A percentile compares a stretch with the other conserved stretches of the same genome.
These are phyloP conservation scores for Phialemonium atrogriseum DNA, from an alignment of 2,329 filamentous ascomycete genomes.

Conservation along the genomic window DNA sequence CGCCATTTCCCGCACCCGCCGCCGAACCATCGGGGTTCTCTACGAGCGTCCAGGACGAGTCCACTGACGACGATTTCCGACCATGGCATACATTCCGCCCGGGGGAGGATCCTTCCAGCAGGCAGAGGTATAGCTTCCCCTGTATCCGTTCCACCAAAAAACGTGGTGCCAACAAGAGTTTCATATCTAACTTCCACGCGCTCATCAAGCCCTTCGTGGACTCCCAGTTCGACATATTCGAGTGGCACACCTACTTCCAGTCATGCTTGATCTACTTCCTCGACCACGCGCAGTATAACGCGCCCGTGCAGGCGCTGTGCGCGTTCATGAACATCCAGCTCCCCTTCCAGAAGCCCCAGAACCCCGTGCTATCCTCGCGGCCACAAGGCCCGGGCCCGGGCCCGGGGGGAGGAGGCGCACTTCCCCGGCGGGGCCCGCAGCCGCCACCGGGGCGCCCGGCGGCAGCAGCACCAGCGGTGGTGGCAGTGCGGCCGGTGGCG, in stretches of 20 bases:
- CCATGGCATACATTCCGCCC: constrained; percentile 20
- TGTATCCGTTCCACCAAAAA: not conserved
- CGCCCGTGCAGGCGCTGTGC: constrained; percentile 76
- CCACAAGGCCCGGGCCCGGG: constrained; percentile 21
- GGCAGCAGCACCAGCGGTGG: too few species aligned
- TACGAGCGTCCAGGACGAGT: too few species aligned
- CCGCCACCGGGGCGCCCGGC: constrained; percentile 6
- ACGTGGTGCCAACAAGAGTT: not conserved
- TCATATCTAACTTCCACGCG: too few species aligned
- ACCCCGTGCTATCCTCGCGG: constrained; percentile 34
- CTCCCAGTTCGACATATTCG: constrained; percentile 67
- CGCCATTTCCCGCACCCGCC: too few species aligned
- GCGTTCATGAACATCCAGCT: constrained; percentile 88
- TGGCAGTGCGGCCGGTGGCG: constrained; percentile 17
- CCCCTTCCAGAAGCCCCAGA: constrained; percentile 63
- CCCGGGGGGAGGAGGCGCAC: constrained; percentile 4
- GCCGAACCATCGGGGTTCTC: too few species aligned
- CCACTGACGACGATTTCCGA: too few species aligned
- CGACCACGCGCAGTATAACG: constrained; percentile 79
- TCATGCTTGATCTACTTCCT: constrained; percentile 88
- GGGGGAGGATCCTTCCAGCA: constrained; percentile 19
- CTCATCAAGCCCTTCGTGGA: constrained; percentile 34
- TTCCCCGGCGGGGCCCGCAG: constrained; percentile 10
- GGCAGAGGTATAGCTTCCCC: constrained; percentile 20
- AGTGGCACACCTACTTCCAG: constrained; percentile 88